Percentiles rank a stretch among this genome's conserved stretches.
Conservation (phyloP, 2,329 filamentous ascomycete species). For the Raffaelea albimanens region DNA sequence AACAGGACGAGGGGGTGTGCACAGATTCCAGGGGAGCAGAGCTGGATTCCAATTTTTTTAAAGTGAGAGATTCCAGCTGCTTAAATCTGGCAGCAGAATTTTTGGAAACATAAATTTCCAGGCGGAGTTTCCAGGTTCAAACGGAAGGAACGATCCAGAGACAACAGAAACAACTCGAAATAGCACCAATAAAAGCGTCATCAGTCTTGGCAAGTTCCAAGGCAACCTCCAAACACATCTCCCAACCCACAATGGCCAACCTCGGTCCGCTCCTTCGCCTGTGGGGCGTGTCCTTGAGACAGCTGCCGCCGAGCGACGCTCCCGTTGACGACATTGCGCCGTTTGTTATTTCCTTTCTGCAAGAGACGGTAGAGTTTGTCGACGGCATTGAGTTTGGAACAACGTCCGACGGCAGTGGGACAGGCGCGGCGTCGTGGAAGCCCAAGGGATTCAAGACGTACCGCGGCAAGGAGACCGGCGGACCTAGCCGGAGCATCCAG, state of each 20-base stretch:
- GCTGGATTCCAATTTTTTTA: too few species aligned
- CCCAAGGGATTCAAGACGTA: slow-evolving; percentile 34
- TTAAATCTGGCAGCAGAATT: too few species aligned
- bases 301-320: slow-evolving; percentile 34
- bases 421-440: slow-evolving; percentile 23
- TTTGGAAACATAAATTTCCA: too few species aligned
- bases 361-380: slow-evolving; percentile 52
- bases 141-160: too few species aligned
- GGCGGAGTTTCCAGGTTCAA: too few species aligned
- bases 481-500: slow-evolving; percentile 30
- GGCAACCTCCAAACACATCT: too few species aligned
- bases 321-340: slow-evolving; percentile 32
- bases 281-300: slow-evolving; percentile 37
- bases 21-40: too few species aligned
- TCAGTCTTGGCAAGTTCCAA: too few species aligned
- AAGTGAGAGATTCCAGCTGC: too few species aligned
- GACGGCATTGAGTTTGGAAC: slow-evolving; percentile 24
- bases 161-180: too few species aligned
- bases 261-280: slow-evolving; percentile 43
- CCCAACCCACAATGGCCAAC: background rate
- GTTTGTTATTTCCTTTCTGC: slow-evolving; percentile 43
- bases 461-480: slow-evolving; percentile 10
- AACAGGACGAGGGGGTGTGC: too few species aligned
- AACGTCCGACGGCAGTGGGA: slow-evolving; percentile 1
- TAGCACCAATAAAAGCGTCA: too few species aligned